phyloP scores from a whole-genome alignment of 768 basidiomycete genomes.

The Boletellus sp. region DNA sequence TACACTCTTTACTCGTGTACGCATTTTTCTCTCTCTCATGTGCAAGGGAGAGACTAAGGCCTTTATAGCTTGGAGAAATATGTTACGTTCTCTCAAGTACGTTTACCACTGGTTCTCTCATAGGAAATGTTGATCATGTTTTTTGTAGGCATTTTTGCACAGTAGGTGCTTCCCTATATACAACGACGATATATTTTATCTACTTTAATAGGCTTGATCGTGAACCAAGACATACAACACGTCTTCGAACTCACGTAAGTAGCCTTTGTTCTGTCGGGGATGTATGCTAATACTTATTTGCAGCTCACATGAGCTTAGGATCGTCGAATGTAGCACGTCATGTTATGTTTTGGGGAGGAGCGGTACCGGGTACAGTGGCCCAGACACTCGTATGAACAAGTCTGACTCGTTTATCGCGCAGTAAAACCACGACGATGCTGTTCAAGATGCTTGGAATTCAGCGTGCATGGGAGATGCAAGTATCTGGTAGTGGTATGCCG shows the following conservation, averaged over 20 bases:
- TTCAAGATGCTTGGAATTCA: constrained; percentile 74
- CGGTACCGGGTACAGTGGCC: constrained; percentile 58
- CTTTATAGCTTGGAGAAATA: constrained; percentile 35
- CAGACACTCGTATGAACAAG: not conserved
- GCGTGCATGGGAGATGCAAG: constrained; percentile 44
- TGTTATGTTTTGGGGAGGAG: constrained; percentile 69
- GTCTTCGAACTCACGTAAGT: constrained; percentile 26
- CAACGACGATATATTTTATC: not conserved
- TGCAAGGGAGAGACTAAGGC: constrained; percentile 35
- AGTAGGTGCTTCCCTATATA: constrained; percentile 6
- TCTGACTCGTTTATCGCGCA: constrained; percentile 19
- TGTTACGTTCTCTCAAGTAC: constrained; percentile 28
- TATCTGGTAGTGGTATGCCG: constrained; percentile 21
- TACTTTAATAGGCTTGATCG: constrained; percentile 18
- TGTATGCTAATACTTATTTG: constrained; percentile 5
- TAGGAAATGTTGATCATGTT: constrained; percentile 31
- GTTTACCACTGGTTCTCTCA: constrained; percentile 19
- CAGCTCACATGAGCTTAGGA: constrained; percentile 48
- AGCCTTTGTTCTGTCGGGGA: constrained; percentile 4
- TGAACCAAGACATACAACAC: constrained; percentile 25
- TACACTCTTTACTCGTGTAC: constrained; percentile 58
- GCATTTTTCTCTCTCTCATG: constrained; percentile 13
- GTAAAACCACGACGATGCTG: constrained; percentile 75
- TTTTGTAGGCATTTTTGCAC: constrained; percentile 18
- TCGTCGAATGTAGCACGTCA: constrained; percentile 56